These are phyloP conservation scores for Phoma herbarum DNA, from an alignment of 2,329 filamentous ascomycete species.

Conservation along the genomic window DNA sequence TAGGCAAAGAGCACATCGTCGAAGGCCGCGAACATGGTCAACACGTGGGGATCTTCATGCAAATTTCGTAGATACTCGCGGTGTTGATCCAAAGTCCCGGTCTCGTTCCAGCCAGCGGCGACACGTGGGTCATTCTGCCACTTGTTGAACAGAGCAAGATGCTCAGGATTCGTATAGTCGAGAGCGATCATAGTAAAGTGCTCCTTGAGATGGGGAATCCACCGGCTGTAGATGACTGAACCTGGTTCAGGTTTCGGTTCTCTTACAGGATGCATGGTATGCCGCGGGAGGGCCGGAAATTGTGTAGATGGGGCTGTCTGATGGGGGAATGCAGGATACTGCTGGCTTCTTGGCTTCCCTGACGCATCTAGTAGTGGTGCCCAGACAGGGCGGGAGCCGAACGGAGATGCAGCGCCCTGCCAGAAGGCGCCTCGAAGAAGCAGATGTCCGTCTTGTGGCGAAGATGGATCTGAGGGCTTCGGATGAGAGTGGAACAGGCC, in stretches of 20 bases:
- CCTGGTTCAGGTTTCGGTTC: conserved; percentile 76
- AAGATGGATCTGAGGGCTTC: conserved; percentile 45
- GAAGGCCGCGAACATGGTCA: conserved; percentile 75
- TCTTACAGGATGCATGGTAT: conserved; percentile 75
- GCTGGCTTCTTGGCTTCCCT: conserved; percentile 50
- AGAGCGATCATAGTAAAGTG: conserved; percentile 81
- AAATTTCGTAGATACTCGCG: conserved; percentile 73
- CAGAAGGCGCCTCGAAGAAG: conserved; percentile 61
- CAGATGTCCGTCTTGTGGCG: conserved; percentile 54
- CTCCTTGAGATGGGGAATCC: conserved; percentile 77
- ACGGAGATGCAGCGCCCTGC: conserved; percentile 56
- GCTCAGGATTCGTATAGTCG: conserved; percentile 69
- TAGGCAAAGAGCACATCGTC: conserved; percentile 77
- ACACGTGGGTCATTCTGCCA: conserved; percentile 89
- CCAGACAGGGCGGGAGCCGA: conserved; percentile 54
- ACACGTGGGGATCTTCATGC: conserved; percentile 75
- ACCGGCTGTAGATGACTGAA: conserved; percentile 78
- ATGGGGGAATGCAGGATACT: conserved; percentile 55
- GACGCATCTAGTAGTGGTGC: conserved; percentile 45
- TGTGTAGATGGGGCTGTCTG: conserved; percentile 59
- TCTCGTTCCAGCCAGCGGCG: conserved; percentile 81
- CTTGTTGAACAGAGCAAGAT: conserved; percentile 75
- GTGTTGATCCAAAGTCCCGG: conserved; percentile 78
- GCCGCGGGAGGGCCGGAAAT: conserved; percentile 59
- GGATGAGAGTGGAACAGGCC: conserved; percentile 58